phyloP scores from a whole-genome alignment of 495 filamentous ascomycete genomes.

The Staphylotrichum tortipilum region DNA sequence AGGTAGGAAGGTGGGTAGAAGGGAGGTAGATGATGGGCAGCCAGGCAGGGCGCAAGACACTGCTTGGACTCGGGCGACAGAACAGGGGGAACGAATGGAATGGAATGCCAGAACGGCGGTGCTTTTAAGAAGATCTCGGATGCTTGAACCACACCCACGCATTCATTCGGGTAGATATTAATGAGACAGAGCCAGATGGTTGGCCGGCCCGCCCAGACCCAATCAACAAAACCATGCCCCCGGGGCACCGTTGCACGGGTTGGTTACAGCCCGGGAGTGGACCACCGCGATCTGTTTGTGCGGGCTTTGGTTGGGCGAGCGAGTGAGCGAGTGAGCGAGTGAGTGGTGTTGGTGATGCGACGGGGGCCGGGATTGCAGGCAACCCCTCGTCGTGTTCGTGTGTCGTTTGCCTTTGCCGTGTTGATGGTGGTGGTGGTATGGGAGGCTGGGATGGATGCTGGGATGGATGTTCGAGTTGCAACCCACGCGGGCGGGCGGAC shows the following conservation, averaged over 20 bases:
- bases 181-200: slow-evolving; percentile 4
- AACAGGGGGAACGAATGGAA: slow-evolving; percentile 1
- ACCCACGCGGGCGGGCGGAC: neutral
- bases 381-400: no score
- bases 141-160: neutral
- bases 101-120: no score
- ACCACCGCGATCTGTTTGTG: neutral
- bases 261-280: slow-evolving; percentile 5
- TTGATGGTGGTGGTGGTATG: neutral
- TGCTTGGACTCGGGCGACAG: no score
- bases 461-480: neutral
- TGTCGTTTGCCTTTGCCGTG: no score
- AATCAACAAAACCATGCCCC: slow-evolving; percentile 1
- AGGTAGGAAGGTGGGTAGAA: no score
- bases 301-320: no score
- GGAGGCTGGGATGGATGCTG: neutral
- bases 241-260: slow-evolving; percentile 8
- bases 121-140: no score
- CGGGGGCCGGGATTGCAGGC: no score
- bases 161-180: slow-evolving; percentile 3
- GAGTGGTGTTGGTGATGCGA: slow-evolving; percentile 2
- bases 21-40: neutral
- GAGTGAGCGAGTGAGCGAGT: no score
- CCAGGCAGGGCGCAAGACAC: no score
- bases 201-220: slow-evolving; percentile 1